A percentile compares a stretch with the other conserved stretches of the same genome.
These are phyloP conservation scores for Albizia julibrissin DNA, from an alignment of 306 rosid species.

Conservation along the genomic window DNA sequence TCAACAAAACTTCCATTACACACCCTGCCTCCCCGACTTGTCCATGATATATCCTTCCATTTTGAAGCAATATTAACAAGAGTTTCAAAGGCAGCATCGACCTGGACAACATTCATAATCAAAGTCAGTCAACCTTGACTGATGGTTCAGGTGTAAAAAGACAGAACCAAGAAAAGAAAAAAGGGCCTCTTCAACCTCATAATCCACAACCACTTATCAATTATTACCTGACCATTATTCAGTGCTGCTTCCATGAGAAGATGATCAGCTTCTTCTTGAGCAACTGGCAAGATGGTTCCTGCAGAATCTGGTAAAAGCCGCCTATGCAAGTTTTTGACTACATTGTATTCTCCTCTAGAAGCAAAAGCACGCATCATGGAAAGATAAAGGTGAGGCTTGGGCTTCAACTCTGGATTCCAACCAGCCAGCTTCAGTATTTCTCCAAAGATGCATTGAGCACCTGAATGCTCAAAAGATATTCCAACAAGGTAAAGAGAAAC, in stretches of 20 bases:
- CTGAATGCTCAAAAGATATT: conserved; percentile 39
- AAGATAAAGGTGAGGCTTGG: conserved; percentile 91
- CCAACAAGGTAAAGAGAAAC: conserved; percentile 15
- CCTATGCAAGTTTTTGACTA: conserved; percentile 56
- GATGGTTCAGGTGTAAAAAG: neutral
- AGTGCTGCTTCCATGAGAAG: conserved; percentile 90
- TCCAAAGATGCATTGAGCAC: conserved; percentile 79
- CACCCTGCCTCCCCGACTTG: conserved; percentile 90
- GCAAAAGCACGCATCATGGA: conserved; percentile 81
- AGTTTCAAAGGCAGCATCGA: conserved; percentile 54
- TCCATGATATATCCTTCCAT: conserved; percentile 79
- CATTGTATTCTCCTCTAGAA: conserved; percentile 64
- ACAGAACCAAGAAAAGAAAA: neutral
- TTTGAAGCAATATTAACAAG: conserved; percentile 48
- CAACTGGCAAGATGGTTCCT: conserved; percentile 58
- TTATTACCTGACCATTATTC: conserved; percentile 65
- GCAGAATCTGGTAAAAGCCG: conserved; percentile 73
- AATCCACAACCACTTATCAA: neutral
- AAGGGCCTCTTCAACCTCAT: neutral
- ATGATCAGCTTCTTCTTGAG: conserved; percentile 81
- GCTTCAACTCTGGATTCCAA: conserved; percentile 58
- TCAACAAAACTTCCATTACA: conserved; percentile 31
- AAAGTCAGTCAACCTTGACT: neutral
- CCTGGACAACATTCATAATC: conserved; percentile 42
- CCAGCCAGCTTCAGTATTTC: conserved; percentile 73